Evolutionary conservation across 768 basidiomycete genomes (phyloP).

Genomic region (Tremella mesenterica): DNA sequence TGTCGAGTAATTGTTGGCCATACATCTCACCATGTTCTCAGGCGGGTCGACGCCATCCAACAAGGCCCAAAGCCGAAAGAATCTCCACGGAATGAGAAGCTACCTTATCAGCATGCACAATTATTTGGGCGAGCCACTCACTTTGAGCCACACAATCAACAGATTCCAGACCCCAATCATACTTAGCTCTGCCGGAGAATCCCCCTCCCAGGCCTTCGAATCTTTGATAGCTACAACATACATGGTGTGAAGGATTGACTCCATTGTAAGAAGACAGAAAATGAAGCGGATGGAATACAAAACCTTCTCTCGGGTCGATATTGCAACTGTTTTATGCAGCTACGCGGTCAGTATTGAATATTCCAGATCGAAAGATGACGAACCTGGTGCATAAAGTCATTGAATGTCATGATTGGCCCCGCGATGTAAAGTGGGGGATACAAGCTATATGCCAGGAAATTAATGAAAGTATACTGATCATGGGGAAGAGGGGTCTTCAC

Average conservation of each 20-base stretch:
- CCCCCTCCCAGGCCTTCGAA: conserved; percentile 56
- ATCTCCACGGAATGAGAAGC: conserved; percentile 91
- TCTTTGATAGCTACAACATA: conserved; percentile 96
- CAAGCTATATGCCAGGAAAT: conserved; percentile 74
- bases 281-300: conserved; percentile 64
- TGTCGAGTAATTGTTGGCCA: conserved; percentile 92
- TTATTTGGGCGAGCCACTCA: conserved; percentile 41
- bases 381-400: conserved; percentile 91
- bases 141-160: conserved; percentile 93
- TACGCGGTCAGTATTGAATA: conserved; percentile 31
- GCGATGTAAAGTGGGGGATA: conserved; percentile 93
- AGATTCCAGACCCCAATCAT: conserved; percentile 98
- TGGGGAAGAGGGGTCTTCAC: conserved; percentile 52
- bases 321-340: conserved; percentile 56
- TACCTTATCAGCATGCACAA: conserved; percentile 42
- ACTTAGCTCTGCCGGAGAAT: conserved; percentile 67
- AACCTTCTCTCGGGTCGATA: conserved; percentile 47
- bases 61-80: conserved; percentile 91
- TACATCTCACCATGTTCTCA: conserved; percentile 98
- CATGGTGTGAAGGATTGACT: conserved; percentile 84
- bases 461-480: conserved; percentile 57
- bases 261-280: conserved; percentile 70
- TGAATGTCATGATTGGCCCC: conserved; percentile 92
- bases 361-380: conserved; percentile 15
- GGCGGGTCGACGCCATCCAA: conserved; percentile 82